Conservation (phyloP, 768 basidiomycete genomes). For the Coprinellus micaceus region DNA sequence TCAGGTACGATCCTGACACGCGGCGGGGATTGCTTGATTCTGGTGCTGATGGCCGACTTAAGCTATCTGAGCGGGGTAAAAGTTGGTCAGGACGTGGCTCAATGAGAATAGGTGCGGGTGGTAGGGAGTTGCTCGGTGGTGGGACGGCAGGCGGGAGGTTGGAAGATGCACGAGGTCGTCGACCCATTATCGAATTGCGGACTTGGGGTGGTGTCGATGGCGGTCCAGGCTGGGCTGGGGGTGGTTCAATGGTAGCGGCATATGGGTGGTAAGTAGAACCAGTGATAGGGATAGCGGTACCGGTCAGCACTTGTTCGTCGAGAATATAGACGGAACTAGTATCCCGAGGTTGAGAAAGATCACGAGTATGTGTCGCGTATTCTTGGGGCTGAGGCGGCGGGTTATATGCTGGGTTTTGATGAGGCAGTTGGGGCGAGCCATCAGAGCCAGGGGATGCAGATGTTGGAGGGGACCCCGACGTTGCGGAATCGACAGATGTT, state of each 20-base stretch:
- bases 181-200: constrained; percentile 34
- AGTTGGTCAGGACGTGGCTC: constrained; percentile 26
- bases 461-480: constrained; percentile 44
- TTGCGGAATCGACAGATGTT: constrained; percentile 41
- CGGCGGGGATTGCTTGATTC: constrained; percentile 3
- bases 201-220: constrained; percentile 20
- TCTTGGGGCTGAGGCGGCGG: constrained; percentile 23
- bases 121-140: constrained; percentile 57
- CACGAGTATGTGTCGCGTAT: constrained; percentile 12
- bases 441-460: constrained; percentile 52
- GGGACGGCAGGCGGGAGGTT: constrained; percentile 63
- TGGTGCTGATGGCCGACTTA: constrained; percentile 23
- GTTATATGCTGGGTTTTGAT: constrained; percentile 29
- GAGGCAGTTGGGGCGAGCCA: constrained; percentile 37
- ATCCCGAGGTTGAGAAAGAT: constrained; percentile 15
- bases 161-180: constrained; percentile 53
- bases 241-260: constrained; percentile 44
- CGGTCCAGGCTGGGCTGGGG: constrained; percentile 20
- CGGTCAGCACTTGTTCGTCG: constrained; percentile 31
- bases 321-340: constrained; percentile 42
- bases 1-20: constrained; percentile 17
- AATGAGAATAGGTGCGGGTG: constrained; percentile 47
- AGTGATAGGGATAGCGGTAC: constrained; percentile 28
- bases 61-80: constrained; percentile 32
- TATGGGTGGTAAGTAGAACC: constrained; percentile 47